Percentiles rank a stretch among this genome's conserved stretches.
Evolutionary conservation across 1,284 basidiomycete species (phyloP).

Genomic region (Boletellus deceptivus): DNA sequence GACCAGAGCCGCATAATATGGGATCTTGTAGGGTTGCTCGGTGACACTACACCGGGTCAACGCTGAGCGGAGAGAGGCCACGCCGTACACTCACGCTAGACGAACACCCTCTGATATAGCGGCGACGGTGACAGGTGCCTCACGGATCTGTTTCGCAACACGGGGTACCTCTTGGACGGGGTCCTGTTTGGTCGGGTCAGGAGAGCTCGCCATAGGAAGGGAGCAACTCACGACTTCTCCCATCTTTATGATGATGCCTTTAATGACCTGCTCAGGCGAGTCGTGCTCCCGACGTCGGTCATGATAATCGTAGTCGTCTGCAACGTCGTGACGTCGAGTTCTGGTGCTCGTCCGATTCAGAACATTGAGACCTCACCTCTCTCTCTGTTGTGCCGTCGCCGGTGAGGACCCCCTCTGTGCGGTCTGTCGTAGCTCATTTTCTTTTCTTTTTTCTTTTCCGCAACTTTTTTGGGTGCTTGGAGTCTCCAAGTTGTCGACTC

Average conservation of each 20-base stretch:
- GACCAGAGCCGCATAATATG: slow-evolving; percentile 83
- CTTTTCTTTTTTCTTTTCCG: neutral
- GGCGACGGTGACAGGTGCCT: slow-evolving; percentile 55
- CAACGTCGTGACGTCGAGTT: slow-evolving; percentile 1
- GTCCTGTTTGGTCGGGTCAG: slow-evolving; percentile 47
- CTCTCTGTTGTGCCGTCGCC: slow-evolving; percentile 35
- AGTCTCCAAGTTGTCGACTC: neutral
- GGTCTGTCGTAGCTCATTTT: slow-evolving; percentile 48
- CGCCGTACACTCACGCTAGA: slow-evolving; percentile 50
- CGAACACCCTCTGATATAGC: slow-evolving; percentile 74
- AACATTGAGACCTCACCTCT: slow-evolving; percentile 42
- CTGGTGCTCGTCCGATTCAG: neutral
- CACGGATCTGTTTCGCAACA: slow-evolving; percentile 63
- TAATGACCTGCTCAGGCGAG: slow-evolving; percentile 71
- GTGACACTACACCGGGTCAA: slow-evolving; percentile 53
- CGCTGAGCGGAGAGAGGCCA: neutral
- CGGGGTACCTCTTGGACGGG: slow-evolving; percentile 66
- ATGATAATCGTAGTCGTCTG: slow-evolving; percentile 58
- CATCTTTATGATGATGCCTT: slow-evolving; percentile 67
- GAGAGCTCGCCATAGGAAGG: neutral
- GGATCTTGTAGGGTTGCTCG: slow-evolving; percentile 90
- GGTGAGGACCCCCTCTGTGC: slow-evolving; percentile 40
- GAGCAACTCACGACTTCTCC: slow-evolving; percentile 75
- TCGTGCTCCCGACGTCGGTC: slow-evolving; percentile 66
- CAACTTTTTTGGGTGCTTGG: neutral